Evolutionary conservation across 2,329 filamentous ascomycete species (phyloP), one percentile per base, ranked within the genome.

Genomic region (Fusarium siculi): DNA sequence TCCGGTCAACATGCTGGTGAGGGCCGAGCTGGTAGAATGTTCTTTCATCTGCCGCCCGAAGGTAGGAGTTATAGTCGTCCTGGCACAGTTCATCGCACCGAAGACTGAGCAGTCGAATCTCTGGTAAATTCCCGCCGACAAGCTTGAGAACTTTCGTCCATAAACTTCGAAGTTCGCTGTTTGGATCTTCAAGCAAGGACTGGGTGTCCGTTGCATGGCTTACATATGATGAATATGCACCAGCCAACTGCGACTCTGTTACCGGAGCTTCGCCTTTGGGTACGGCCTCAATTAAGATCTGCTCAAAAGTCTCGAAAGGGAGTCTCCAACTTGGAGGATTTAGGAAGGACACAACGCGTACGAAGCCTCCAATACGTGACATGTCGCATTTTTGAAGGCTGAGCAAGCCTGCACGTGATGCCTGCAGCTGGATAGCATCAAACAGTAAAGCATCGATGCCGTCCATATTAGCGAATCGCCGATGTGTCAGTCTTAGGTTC

Each of bases 11-110:
- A 18, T 54, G 50, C 5, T 8, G 9, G 11, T 54, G 50, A n/a
- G 18, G 19, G 9, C 10, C 5, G 30, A 54, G 50, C 5, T 39
- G 14, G 21, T 8, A 32, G 15, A 15, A 25, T 23, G 40, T 9
- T 14, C 9, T n/a, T 15, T 7, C 2, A n/a, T 44, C 15, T n/a
- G 8, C 9, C 2, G 11, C 2, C 7, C 8, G 3, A 2, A 4
- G 34, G 3, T 8, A n/a, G 9, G 40, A 23, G 9, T 9, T 10
- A 7, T 10, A 23, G 40, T 42, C n/a, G 5, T 10, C 40, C 0
- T 42, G 40, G 9, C 40, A 1, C 15, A 23, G 5, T 4, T 23
- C n/a, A 42, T 23, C n/a, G 5, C 40, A 42, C n/a, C 14, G 40
- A n/a, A 42, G 14, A 2, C 14, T 16, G 4, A 42, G 9, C 6